Conservation (phyloP, 495 filamentous ascomycete genomes). For the Trichocladium antarcticum region DNA sequence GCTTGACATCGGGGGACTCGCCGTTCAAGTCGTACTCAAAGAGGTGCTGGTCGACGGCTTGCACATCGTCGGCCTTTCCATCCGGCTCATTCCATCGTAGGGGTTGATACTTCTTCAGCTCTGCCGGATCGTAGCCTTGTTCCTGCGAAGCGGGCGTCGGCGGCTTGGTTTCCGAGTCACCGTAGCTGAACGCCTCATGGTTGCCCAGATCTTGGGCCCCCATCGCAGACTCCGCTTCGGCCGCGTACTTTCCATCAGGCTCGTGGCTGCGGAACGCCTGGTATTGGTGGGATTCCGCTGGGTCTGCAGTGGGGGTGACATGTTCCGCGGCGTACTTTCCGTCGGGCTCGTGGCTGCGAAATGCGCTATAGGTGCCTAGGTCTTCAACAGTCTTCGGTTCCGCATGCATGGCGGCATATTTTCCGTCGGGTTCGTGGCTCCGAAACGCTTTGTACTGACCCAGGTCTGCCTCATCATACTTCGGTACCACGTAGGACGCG, state of each 20-base stretch:
- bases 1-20: background rate
- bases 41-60: conserved; percentile 2
- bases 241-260: conserved; percentile 16
- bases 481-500: conserved; percentile 5
- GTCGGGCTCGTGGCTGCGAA: conserved; percentile 2
- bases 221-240: background rate
- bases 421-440: conserved; percentile 25
- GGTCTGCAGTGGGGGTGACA: background rate
- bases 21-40: background rate
- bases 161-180: conserved; percentile 19
- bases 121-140: conserved; percentile 1
- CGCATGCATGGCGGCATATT: conserved; percentile 15
- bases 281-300: background rate
- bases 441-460: conserved; percentile 17
- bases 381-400: conserved; percentile 12
- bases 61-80: conserved; percentile 2
- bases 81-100: conserved; percentile 14
- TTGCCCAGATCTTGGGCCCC: conserved; percentile 27
- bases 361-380: conserved; percentile 19
- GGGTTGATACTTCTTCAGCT: conserved; percentile 7
- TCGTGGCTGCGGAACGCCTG: conserved; percentile 9
- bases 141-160: background rate
- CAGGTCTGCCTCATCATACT: conserved; percentile 2
- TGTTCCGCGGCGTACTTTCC: conserved; percentile 2
- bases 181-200: conserved; percentile 23